These are phyloP conservation scores for Naumovozyma castellii DNA, from an alignment of 805 yeast species.

Conservation along the genomic window DNA sequence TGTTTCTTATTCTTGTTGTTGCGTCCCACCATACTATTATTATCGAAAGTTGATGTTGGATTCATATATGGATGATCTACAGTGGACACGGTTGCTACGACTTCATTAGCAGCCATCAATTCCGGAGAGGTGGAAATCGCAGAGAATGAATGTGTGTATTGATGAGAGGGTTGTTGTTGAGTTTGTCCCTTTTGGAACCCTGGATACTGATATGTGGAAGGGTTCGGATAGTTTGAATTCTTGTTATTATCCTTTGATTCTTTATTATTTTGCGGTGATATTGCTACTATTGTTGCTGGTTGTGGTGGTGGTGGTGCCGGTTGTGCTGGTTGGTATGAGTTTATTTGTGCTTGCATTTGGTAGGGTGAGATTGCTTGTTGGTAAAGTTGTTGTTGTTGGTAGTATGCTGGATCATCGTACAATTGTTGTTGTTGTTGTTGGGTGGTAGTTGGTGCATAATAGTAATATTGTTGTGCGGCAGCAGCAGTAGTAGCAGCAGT, in stretches of 20 bases:
- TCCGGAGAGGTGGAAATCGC: no score
- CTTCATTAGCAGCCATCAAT: no score
- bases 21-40: neutral
- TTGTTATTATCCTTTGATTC: neutral
- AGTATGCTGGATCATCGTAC: neutral
- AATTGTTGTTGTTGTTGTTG: conserved; percentile 3
- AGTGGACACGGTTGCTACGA: no score
- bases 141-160: no score
- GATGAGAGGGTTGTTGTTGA: neutral
- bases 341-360: conserved; percentile 1
- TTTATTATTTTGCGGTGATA: neutral
- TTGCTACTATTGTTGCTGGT: conserved; percentile 4
- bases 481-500: no score
- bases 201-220: conserved; percentile 13
- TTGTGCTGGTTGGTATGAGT: conserved; percentile 1
- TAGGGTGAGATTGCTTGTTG: neutral
- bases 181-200: conserved; percentile 9
- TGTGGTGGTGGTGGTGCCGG: conserved; percentile 2
- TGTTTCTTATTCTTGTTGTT: neutral
- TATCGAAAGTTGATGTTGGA: neutral
- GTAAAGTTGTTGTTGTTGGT: no score
- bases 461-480: no score
- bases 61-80: no score
- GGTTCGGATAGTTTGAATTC: conserved; percentile 1
- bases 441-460: no score